phyloP scores from a whole-genome alignment of 202 grass and related monocot species.

The Setaria viridis region DNA sequence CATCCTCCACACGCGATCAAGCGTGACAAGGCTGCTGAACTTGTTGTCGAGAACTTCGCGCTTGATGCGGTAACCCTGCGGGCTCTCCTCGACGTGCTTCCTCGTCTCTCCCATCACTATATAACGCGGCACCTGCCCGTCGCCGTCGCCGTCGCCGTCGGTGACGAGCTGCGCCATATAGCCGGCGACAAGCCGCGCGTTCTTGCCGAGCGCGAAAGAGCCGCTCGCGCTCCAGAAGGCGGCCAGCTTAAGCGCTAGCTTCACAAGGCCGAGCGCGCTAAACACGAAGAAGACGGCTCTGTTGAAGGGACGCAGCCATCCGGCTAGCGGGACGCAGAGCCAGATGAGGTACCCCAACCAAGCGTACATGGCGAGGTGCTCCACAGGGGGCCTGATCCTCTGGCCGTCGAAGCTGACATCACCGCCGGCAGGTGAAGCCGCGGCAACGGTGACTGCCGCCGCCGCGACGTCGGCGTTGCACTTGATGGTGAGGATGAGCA shows the following conservation, averaged over 20 bases:
- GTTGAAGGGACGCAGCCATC: fast-evolving
- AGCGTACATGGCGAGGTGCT: neutral
- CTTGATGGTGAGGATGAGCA: constrained; percentile 22
- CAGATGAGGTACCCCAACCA: neutral
- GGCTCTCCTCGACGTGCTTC: neutral
- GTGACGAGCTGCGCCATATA: constrained; percentile 49
- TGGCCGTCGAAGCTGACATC: constrained; percentile 22
- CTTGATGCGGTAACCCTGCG: constrained; percentile 28
- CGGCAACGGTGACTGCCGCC: neutral
- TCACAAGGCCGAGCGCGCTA: constrained; percentile 27
- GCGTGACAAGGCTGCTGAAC: constrained; percentile 1
- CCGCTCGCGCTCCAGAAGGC: neutral
- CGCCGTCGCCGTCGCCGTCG: neutral
- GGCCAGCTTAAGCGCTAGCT: constrained; percentile 17
- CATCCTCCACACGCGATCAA: constrained; percentile 29
- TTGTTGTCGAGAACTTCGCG: neutral
- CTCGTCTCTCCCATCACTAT: constrained; percentile 42
- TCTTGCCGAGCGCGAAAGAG: constrained; percentile 41
- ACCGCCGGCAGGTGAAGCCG: neutral
- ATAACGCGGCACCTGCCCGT: constrained; percentile 16
- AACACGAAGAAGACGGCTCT: neutral
- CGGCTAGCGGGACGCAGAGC: neutral
- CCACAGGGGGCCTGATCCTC: neutral
- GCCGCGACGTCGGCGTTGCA: constrained; percentile 28
- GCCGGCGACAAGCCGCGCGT: constrained; percentile 44